Base-by-base conservation (phyloP, 2,329 filamentous ascomycete species). In the Aspergillus cejpii region DNA sequence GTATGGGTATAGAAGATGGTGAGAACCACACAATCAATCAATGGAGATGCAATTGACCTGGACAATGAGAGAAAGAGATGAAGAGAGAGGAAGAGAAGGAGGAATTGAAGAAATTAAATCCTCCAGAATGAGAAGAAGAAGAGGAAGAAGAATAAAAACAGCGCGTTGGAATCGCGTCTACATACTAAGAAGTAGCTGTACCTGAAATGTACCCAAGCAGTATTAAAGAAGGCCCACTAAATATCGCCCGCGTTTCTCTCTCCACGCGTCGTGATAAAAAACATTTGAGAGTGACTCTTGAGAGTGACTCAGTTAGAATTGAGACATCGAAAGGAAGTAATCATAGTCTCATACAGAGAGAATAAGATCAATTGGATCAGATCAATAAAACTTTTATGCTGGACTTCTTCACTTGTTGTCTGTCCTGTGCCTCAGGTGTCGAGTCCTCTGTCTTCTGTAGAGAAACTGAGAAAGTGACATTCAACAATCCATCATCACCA, bases 41-140 rank as follows among this genome's bases (percentile, higher is more conserved):
- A 11, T 10, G 31, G 31, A 19, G 33, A 33, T 26, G 23, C 37
- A 31, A 21, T 15, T 21, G 14, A 26, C 26, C 27, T 29, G 17
- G 31, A 41, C 29, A 20, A 24, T 14, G 26, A 26, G 41, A 29
- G 24, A 37, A 36, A 37, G 23, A 27, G 23, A 41, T 39, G 20
- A 27, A 29, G 33, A 41, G 43, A 26, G 19, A 14, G 19, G 19
- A 24, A 31, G 38, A 42, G 29, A 36, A 29, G 37, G 44, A 39
- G 43, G 31, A 39, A 23, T 39, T 39, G 14, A 39, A 26, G 14
- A 23, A 11, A 24, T 23, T 5, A 19, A n/a, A 24, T 15, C 20
- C 6, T 24, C 3, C 12, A 27, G 7, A 10, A 33, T 10, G 29
- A 33, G 15, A 33, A 33, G 15, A 14, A 33, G 29, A 15, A 10